These are phyloP conservation scores for Daldinia bambusicola DNA, from an alignment of 495 filamentous ascomycete genomes.

Conservation along the genomic window DNA sequence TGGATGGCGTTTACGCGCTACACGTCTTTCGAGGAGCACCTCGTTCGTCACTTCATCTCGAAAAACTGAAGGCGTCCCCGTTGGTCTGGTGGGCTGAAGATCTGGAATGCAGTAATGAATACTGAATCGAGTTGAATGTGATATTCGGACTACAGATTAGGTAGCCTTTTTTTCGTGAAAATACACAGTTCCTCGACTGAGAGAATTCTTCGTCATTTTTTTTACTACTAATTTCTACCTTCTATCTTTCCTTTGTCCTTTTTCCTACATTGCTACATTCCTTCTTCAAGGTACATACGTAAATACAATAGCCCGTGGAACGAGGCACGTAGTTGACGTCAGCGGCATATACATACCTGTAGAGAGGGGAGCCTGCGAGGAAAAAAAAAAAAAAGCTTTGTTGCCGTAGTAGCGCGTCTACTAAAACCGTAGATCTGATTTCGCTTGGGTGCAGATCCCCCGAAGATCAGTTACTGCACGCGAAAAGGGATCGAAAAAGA, in stretches of 20 bases:
- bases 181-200: not conserved
- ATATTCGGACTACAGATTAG: not conserved
- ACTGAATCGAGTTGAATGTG: not conserved
- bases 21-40: no score
- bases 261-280: not conserved
- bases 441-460: constrained; percentile 32
- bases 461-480: constrained; percentile 28
- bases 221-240: not conserved
- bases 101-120: not conserved
- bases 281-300: not conserved
- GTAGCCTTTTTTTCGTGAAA: not conserved
- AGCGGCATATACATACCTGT: constrained; percentile 19
- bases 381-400: constrained; percentile 4
- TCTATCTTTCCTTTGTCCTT: no score
- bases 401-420: constrained; percentile 10
- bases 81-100: no score
- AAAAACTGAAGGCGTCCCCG: no score
- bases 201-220: not conserved
- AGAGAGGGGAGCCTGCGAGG: constrained; percentile 1
- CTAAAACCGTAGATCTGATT: constrained; percentile 30
- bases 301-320: not conserved
- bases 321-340: constrained; percentile 22
- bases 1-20: no score
- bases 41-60: no score
- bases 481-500: constrained; percentile 9